Conservation (phyloP, 768 basidiomycete genomes). For the Boletus pseudo-olivaceus region DNA sequence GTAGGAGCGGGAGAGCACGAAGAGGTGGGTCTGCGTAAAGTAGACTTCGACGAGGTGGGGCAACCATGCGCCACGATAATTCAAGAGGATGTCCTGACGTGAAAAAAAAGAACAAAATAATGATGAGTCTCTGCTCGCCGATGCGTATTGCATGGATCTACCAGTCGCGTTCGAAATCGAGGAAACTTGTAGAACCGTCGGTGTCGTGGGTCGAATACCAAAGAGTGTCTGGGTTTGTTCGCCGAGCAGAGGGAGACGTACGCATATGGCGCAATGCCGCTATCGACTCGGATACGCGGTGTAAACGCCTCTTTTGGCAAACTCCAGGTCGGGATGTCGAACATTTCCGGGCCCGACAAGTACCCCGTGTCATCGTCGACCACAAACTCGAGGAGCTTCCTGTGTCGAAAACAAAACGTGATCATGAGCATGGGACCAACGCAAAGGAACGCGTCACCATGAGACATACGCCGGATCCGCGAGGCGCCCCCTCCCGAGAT, state of each 20-base stretch:
- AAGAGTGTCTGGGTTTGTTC: slow-evolving; percentile 8
- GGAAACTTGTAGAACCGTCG: slow-evolving; percentile 23
- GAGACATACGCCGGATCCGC: slow-evolving; percentile 16
- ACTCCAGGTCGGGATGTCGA: slow-evolving; percentile 15
- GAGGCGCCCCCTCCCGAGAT: slow-evolving; percentile 4
- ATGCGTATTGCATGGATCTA: neutral
- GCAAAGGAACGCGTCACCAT: neutral
- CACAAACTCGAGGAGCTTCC: slow-evolving; percentile 18
- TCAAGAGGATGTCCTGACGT: slow-evolving; percentile 11
- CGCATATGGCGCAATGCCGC: slow-evolving; percentile 11
- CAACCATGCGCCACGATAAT: slow-evolving; percentile 18
- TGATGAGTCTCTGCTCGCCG: neutral
- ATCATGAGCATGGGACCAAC: neutral
- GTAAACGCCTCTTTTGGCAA: slow-evolving; percentile 12
- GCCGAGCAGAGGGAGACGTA: slow-evolving; percentile 13
- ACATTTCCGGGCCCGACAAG: slow-evolving; percentile 5
- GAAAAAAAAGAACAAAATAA: neutral
- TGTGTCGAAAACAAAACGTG: neutral
- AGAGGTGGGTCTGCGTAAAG: slow-evolving; percentile 12
- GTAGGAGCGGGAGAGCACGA: slow-evolving; percentile 15
- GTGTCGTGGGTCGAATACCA: slow-evolving; percentile 13
- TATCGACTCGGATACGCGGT: slow-evolving; percentile 9
- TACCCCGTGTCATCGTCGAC: slow-evolving; percentile 16
- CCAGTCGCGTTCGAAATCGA: slow-evolving; percentile 14
- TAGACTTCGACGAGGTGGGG: slow-evolving; percentile 19